Evolutionary conservation across 2,329 filamentous ascomycete species (phyloP).

Genomic region (Alternaria sp.): DNA sequence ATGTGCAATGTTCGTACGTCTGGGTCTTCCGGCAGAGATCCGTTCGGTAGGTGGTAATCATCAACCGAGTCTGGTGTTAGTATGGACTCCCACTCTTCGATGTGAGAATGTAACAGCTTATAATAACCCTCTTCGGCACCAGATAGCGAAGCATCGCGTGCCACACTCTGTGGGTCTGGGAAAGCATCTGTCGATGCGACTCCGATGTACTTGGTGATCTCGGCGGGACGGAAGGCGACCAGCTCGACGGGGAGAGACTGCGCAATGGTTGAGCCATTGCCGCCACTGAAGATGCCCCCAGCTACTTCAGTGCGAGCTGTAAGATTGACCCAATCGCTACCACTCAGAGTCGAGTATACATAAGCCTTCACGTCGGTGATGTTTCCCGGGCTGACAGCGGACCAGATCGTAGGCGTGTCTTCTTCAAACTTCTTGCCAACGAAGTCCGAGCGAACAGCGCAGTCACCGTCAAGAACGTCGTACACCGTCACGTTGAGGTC

Average conservation of each 20-base stretch:
- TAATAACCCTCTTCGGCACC: slow-evolving; percentile 62
- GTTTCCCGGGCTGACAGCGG: slow-evolving; percentile 68
- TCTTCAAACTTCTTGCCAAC: slow-evolving; percentile 62
- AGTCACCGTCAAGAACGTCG: slow-evolving; percentile 71
- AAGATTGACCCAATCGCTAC: slow-evolving; percentile 55
- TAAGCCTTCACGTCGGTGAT: slow-evolving; percentile 69
- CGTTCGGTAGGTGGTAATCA: slow-evolving; percentile 63
- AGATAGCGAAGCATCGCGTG: slow-evolving; percentile 60
- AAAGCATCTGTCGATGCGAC: slow-evolving; percentile 74
- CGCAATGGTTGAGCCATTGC: slow-evolving; percentile 68
- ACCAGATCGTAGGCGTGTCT: slow-evolving; percentile 63
- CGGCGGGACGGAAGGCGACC: slow-evolving; percentile 59
- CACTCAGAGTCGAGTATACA: slow-evolving; percentile 58
- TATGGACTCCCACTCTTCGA: slow-evolving; percentile 66
- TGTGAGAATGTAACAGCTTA: slow-evolving; percentile 62
- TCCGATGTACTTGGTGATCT: slow-evolving; percentile 71
- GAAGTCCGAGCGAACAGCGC: slow-evolving; percentile 69
- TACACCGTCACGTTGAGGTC: slow-evolving; percentile 65
- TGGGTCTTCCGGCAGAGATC: slow-evolving; percentile 62
- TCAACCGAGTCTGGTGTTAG: slow-evolving; percentile 69
- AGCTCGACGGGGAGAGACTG: slow-evolving; percentile 64
- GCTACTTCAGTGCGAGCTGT: slow-evolving; percentile 53
- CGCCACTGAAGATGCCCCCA: slow-evolving; percentile 56
- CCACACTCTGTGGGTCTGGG: slow-evolving; percentile 60
- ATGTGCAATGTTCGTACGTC: slow-evolving; percentile 65